Conservation (phyloP, 495 filamentous ascomycete species). For the Hypoxylon fuscum region DNA sequence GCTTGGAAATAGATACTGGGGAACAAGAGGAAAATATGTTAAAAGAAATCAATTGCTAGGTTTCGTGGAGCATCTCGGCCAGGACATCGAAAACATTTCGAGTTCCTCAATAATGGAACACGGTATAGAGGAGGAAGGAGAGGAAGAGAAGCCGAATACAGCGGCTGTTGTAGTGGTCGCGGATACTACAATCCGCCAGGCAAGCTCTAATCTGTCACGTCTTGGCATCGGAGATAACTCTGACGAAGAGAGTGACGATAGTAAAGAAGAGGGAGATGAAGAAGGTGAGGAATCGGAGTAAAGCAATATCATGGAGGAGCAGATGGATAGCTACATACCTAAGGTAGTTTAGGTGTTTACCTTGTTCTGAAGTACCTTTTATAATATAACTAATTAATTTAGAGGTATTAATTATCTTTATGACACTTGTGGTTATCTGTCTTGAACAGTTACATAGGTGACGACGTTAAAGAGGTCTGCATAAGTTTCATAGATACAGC, state of each 20-base stretch:
- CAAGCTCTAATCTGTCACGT: background rate
- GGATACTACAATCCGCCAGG: background rate
- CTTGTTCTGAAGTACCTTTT: too few species aligned
- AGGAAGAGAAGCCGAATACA: background rate
- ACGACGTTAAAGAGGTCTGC: too few species aligned
- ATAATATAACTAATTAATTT: too few species aligned
- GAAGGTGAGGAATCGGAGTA: background rate
- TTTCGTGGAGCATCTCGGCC: constrained; percentile 3
- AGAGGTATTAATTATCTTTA: too few species aligned
- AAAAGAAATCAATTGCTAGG: constrained; percentile 2
- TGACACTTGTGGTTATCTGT: too few species aligned
- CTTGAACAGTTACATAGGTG: too few species aligned
- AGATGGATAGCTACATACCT: too few species aligned
- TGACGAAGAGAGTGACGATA: background rate
- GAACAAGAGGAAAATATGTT: background rate
- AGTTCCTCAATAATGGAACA: background rate
- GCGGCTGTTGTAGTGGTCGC: background rate
- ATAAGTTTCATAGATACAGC: too few species aligned
- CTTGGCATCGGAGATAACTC: background rate
- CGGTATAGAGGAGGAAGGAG: background rate
- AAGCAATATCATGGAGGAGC: too few species aligned
- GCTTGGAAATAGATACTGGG: background rate
- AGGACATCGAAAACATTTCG: background rate
- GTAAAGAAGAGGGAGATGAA: background rate
- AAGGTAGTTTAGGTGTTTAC: too few species aligned